Evolutionary conservation across 495 filamentous ascomycete genomes (phyloP).

Genomic region (Durotheca rogersii): DNA sequence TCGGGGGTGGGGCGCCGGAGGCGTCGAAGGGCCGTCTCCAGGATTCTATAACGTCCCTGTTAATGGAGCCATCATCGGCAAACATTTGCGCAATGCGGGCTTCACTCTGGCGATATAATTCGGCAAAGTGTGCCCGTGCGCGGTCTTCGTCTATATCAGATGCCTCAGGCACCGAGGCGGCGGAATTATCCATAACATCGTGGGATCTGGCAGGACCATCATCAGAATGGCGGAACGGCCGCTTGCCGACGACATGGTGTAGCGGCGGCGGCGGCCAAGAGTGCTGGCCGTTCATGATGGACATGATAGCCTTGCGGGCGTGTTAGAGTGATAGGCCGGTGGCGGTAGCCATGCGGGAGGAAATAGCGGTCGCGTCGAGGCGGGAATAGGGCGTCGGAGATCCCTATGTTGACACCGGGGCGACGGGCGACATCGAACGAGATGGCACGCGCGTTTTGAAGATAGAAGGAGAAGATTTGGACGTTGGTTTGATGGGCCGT

Average conservation of each 20-base stretch:
- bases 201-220: constrained; percentile 41
- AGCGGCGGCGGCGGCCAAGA: constrained; percentile 46
- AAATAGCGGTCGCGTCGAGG: constrained; percentile 47
- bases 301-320: constrained; percentile 44
- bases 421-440: constrained; percentile 45
- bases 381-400: constrained; percentile 41
- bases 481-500: constrained; percentile 43
- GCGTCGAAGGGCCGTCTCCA: constrained; percentile 39
- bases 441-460: constrained; percentile 37
- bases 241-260: constrained; percentile 37
- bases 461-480: constrained; percentile 38
- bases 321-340: constrained; percentile 37
- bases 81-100: constrained; percentile 61
- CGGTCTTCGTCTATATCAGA: constrained; percentile 50
- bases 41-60: constrained; percentile 40
- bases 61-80: constrained; percentile 72
- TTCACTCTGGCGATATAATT: constrained; percentile 46
- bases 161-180: constrained; percentile 54
- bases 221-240: constrained; percentile 36
- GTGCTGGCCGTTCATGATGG: constrained; percentile 53
- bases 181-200: constrained; percentile 43
- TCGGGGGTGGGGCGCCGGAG: constrained; percentile 40
- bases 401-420: constrained; percentile 42
- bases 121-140: constrained; percentile 45
- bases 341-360: constrained; percentile 50